These are phyloP conservation scores for Monosporascus sp. DNA, from an alignment of 2,329 filamentous ascomycete genomes.

Conservation along the genomic window DNA sequence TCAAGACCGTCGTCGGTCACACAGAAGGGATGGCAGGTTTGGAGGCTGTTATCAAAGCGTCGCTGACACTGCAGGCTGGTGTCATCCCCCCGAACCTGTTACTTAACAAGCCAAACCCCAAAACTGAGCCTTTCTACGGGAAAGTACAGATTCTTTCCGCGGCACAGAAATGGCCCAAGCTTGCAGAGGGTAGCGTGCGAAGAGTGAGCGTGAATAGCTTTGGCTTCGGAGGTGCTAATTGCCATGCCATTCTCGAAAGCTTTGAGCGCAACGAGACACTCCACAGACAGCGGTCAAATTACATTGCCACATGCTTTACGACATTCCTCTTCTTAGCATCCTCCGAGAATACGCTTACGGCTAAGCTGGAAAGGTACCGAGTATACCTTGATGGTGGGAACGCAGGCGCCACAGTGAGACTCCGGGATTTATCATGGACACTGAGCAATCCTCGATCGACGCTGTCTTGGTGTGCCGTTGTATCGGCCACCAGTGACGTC, in stretches of 20 bases:
- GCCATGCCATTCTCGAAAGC: slow-evolving; percentile 17
- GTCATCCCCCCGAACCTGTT: slow-evolving; percentile 25
- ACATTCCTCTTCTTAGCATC: slow-evolving; percentile 14
- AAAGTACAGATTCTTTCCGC: slow-evolving; percentile 10
- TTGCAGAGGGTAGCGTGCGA: not conserved
- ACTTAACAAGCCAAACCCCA: slow-evolving; percentile 25
- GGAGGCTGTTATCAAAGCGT: slow-evolving; percentile 21
- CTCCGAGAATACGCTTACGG: slow-evolving; percentile 4
- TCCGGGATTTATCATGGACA: no score
- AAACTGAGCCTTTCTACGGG: slow-evolving; percentile 18
- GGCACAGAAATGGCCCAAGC: slow-evolving; percentile 12
- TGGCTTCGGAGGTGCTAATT: slow-evolving; percentile 22
- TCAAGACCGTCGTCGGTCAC: slow-evolving; percentile 26
- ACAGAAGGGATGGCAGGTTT: slow-evolving; percentile 23
- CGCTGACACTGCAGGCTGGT: slow-evolving; percentile 11
- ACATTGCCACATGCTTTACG: not conserved
- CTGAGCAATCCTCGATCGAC: no score
- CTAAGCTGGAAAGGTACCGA: slow-evolving; percentile 3
- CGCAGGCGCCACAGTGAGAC: no score
- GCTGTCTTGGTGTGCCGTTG: no score
- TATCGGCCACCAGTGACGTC: no score
- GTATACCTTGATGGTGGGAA: not conserved
- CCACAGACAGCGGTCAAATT: no score
- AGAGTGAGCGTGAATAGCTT: slow-evolving; percentile 18
- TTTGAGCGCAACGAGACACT: not conserved